These are phyloP conservation scores for Cercospora sojina DNA, from an alignment of 2,329 filamentous ascomycete genomes.

Conservation along the genomic window DNA sequence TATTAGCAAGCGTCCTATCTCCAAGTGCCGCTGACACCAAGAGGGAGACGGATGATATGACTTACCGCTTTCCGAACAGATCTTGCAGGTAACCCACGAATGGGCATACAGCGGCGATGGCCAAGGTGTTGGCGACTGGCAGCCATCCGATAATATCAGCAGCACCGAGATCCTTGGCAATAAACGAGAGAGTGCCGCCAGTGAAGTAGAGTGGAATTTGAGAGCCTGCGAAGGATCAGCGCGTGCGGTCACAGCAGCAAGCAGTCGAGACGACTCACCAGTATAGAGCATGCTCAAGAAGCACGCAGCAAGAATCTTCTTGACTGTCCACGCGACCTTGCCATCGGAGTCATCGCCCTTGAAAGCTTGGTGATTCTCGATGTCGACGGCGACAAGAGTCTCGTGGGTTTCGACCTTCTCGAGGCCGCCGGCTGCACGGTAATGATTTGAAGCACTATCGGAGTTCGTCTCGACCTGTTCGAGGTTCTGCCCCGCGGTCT, in stretches of 20 bases:
- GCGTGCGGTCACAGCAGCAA: background rate
- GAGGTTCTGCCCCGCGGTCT: constrained; percentile 13
- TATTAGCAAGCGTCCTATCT: background rate
- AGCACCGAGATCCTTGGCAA: constrained; percentile 26
- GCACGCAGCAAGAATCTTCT: constrained; percentile 39
- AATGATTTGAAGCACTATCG: constrained; percentile 10
- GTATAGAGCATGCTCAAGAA: constrained; percentile 43
- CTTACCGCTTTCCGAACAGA: constrained; percentile 56
- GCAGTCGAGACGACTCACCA: constrained; percentile 22
- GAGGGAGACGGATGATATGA: background rate
- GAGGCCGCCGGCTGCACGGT: constrained; percentile 13
- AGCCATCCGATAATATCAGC: constrained; percentile 28
- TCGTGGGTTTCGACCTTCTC: constrained; percentile 22
- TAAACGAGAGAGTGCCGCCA: constrained; percentile 27
- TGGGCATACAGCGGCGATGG: constrained; percentile 56
- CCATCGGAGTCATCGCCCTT: constrained; percentile 45
- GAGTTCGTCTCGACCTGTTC: constrained; percentile 23
- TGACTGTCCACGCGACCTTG: constrained; percentile 39
- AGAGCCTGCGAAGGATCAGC: constrained; percentile 18
- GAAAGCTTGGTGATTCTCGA: constrained; percentile 39
- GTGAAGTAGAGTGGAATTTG: constrained; percentile 32
- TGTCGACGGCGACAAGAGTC: constrained; percentile 33
- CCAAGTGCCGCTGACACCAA: background rate
- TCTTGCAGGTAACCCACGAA: constrained; percentile 67
- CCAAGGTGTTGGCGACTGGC: constrained; percentile 52